Base-by-base conservation (phyloP, 176 grass and related monocot species). In the Calamus simplicifolius region DNA sequence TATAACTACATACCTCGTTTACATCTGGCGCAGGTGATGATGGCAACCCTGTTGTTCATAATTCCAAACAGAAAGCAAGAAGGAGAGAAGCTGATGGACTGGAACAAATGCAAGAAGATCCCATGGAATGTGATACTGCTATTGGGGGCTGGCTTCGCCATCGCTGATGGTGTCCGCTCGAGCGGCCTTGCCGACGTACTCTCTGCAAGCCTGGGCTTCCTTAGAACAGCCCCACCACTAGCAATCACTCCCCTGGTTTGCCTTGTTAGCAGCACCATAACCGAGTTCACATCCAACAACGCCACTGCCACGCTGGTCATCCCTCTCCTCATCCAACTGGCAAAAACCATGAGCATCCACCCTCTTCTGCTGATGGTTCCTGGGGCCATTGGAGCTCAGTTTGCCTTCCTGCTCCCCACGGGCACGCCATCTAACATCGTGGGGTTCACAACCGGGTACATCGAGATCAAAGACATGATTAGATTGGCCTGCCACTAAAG, bases 351-450 rank as follows among this genome's bases (percentile, higher is more conserved):
- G 35, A 43, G 35, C 25, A 70, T 80, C 29, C 81, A 95, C 29
- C 85, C 89, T 0, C 70, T 77, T 1, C 17, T 89, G 50, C 75
- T 89, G 4, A 89, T 95, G 89, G 61, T 95, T 31, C 77, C 85
- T 1, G 78, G 89, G 7, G 69, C 75, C 4, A 29, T 82, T 8
- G 89, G 89, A 18, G 89, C 85, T 4, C 78, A 95, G 73, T 57
- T 88, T 2, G 82, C 89, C 0, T 95, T 85, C 76, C 19, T 95
- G 59, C 50, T 95, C 4, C 89, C 89, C 13, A 82, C 78, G 2
- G 35, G 35, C 8, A 43, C 35, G 0, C 35, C 35, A 43, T 43
- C 35, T 13, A 43, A 43, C 35, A 43, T 43, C 10, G 35, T 43
- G 8, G 35, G 35, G 2, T 43, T 43, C 35, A 43, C 35, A 13